Evolutionary conservation across 1,139 yeast species (phyloP).

Genomic region (Kodamaea suecica): DNA sequence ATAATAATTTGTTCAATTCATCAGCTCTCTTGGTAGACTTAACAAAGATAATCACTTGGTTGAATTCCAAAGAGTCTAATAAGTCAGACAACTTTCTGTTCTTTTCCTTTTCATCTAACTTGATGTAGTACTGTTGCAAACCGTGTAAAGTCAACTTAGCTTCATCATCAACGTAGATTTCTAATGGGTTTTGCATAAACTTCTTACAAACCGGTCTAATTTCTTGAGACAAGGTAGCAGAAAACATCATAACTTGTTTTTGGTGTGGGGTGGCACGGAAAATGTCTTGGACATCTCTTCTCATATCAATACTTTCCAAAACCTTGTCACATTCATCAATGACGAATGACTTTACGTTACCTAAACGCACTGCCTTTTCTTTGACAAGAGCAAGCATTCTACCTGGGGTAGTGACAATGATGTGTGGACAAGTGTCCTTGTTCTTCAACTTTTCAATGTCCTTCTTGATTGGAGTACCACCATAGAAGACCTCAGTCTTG

Average conservation of each 20-base stretch:
- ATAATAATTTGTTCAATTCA: slow-evolving; percentile 83
- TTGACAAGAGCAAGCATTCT: slow-evolving; percentile 92
- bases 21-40: slow-evolving; percentile 90
- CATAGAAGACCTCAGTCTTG: slow-evolving; percentile 93
- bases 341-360: slow-evolving; percentile 90
- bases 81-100: slow-evolving; percentile 90
- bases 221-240: slow-evolving; percentile 92
- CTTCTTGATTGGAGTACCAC: slow-evolving; percentile 86
- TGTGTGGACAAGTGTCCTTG: slow-evolving; percentile 94
- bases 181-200: slow-evolving; percentile 97
- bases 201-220: slow-evolving; percentile 96
- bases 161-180: slow-evolving; percentile 96
- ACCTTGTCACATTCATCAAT: slow-evolving; percentile 99
- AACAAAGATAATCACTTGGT: slow-evolving; percentile 96
- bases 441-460: slow-evolving; percentile 87
- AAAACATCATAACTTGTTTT: slow-evolving; percentile 99
- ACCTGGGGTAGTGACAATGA: slow-evolving; percentile 98
- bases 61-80: slow-evolving; percentile 91
- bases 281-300: slow-evolving; percentile 97
- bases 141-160: slow-evolving; percentile 97
- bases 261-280: slow-evolving; percentile 98
- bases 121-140: slow-evolving; percentile 92
- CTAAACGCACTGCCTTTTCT: slow-evolving; percentile 83
- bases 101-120: slow-evolving; percentile 87
- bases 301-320: slow-evolving; percentile 87